These are phyloP conservation scores for Basidiobolus meristosporus DNA, from an alignment of 371 early-diverging fungal species.

Conservation along the genomic window DNA sequence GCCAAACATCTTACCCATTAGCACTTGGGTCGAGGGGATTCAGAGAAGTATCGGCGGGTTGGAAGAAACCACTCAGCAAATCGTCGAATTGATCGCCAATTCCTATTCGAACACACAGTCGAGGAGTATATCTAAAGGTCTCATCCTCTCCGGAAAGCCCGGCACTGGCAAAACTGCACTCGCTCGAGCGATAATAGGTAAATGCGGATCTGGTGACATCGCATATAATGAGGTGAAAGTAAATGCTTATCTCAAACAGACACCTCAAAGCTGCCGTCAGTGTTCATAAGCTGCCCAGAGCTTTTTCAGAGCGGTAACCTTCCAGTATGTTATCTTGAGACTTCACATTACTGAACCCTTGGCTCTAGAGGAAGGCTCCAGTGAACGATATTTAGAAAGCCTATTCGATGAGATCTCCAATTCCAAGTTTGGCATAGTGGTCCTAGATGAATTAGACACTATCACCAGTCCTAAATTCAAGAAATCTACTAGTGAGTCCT, in stretches of 20 bases:
- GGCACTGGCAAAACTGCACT: slow-evolving; percentile 42
- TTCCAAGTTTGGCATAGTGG: slow-evolving; percentile 18
- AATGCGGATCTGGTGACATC: background rate
- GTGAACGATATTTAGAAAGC: background rate
- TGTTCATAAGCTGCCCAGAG: background rate
- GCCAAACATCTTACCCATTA: too few species aligned
- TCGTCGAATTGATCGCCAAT: background rate
- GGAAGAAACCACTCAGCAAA: background rate
- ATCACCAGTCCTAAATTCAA: slow-evolving; percentile 17
- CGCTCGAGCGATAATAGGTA: slow-evolving; percentile 28
- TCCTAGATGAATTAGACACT: slow-evolving; percentile 42
- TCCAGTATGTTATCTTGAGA: slow-evolving; percentile 6
- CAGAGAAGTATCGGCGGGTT: background rate
- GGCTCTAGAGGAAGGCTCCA: slow-evolving; percentile 10
- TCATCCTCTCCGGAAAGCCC: slow-evolving; percentile 28
- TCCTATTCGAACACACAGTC: background rate
- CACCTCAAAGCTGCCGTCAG: background rate
- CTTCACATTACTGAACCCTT: slow-evolving; percentile 36
- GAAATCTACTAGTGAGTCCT: slow-evolving; percentile 14
- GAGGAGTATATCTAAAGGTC: background rate
- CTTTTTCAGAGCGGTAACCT: background rate
- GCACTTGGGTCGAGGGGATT: too few species aligned
- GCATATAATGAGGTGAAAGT: background rate
- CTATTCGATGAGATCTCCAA: slow-evolving; percentile 19
- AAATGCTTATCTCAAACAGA: too few species aligned